Base-by-base conservation (phyloP, 106 monocot genomes). In the Dendrobium huoshanense region DNA sequence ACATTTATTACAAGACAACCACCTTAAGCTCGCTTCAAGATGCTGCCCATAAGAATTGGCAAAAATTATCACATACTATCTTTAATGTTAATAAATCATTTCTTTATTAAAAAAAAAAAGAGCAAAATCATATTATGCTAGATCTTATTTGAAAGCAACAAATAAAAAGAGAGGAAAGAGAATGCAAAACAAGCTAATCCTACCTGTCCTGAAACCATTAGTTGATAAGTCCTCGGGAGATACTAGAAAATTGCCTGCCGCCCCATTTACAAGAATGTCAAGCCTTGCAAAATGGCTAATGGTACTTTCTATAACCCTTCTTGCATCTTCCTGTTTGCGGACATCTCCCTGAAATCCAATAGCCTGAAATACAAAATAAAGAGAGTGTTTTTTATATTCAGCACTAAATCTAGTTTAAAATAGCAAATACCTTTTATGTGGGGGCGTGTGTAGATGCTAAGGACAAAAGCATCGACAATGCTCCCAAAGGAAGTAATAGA, bases 201-300 rank as follows among this genome's bases (percentile, higher is more conserved):
- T 55, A 94, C 97, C 94, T 79, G 97, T 98, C 58, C 85, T 86
- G 77, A 98, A 92, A 4, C 86, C 97, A 72, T 98, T 98, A 54
- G 94, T 92, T 24, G 92, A 89, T 77, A 98, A 87, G 84, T 94
- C 92, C 78, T 98, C 94, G 18, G 92, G 89, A 5, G 94, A 89
- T 70, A 84, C 89, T 74, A 98, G 92, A 78, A 94, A 98, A 85
- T 98, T 98, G 48, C 94, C 94, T 75, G 94, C 94, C 20, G 97
- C 97, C 24, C 92, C 94, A 85, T 98, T 98, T 7, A 98, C 91
- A 77, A 95, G 97, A 87, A 98, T 98, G 78, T 98, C 94, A 75
- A 98, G 88, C 78, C 75, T 90, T 10, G 94, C 94, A 64, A 98
- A 98, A 77, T 91, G 88, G 44, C 82, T 84, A 51, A 98, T 33